Evolutionary conservation across 768 basidiomycete genomes (phyloP), one percentile per base, ranked within the genome.

Genomic region (Rhizopogon roseolus): DNA sequence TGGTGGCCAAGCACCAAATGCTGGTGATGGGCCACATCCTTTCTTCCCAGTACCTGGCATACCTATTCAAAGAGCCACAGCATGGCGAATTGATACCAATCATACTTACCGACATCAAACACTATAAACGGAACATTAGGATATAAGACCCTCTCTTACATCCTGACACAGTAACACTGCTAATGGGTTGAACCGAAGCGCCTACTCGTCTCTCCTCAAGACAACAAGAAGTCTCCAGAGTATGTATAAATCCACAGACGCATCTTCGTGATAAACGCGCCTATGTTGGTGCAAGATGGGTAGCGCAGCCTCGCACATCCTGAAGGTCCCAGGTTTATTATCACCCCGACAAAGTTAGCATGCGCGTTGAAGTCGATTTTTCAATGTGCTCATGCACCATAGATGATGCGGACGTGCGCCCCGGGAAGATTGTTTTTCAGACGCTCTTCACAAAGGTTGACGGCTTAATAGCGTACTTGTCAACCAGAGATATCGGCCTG

Each of bases 271-370:
- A 34, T 48, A 36, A 8, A 48, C 10, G 34, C 19, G 13, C 34
- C 5, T 14, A 52, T 44, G 45, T 16, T 27, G 27, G 29, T 52
- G 14, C 29, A 34, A 7, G 1, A 3, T 9, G 73, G 67, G 1
- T 83, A 81, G 81, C 62, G 49, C 4, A 56, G 70, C 4, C 67
- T 67, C 34, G 62, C 68, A 5, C 64, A 68, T 39, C 62, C 58
- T n/a, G 66, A 66, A 45, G 66, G 66, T 10, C 54, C 57, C 29
- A 58, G 56, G 22, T 61, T 45, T 68, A 66, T 49, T 64, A 57
- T 49, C 44, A 64, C 41, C n/a, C 38, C 13, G 54, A 61, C 43
- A 58, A 56, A 28, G 63, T 67, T 40, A n/a, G 57, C 42, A 46
- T 1, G 14, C 16, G 32, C 14, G 13, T 13, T 38, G 27, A 16